Evolutionary conservation across 2,329 filamentous ascomycete genomes (phyloP).

Genomic region (Penicillium brasilianum): DNA sequence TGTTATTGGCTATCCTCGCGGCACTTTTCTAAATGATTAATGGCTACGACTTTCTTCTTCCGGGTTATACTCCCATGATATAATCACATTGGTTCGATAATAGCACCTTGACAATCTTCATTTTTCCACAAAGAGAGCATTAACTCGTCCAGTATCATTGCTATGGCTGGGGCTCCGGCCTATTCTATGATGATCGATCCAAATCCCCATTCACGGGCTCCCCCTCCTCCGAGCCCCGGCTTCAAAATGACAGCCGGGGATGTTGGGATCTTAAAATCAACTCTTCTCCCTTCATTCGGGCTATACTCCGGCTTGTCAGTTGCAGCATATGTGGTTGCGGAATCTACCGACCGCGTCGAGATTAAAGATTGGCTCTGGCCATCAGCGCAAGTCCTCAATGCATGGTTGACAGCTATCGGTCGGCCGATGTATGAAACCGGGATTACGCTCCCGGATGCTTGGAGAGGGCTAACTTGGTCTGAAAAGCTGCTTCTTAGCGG

Average conservation of each 20-base stretch:
- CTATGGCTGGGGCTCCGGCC: constrained; percentile 7
- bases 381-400: constrained; percentile 59
- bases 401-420: constrained; percentile 65
- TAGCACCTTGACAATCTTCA: not conserved
- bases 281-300: constrained; percentile 60
- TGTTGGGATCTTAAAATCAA: constrained; percentile 59
- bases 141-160: not conserved
- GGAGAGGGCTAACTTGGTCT: constrained; percentile 56
- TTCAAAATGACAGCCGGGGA: constrained; percentile 28
- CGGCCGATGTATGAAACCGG: constrained; percentile 55
- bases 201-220: constrained; percentile 4
- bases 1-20: constrained; percentile 8
- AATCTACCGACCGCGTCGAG: constrained; percentile 61
- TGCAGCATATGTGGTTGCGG: constrained; percentile 58
- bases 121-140: not conserved
- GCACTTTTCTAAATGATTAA: constrained; percentile 9
- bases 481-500: constrained; percentile 62
- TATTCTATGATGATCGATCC: constrained; percentile 11
- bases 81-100: not conserved
- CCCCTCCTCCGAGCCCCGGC: not conserved
- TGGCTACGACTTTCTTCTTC: not conserved
- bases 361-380: constrained; percentile 67
- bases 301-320: constrained; percentile 59
- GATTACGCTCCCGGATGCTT: constrained; percentile 53
- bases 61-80: not conserved